phyloP scores from a whole-genome alignment of 202 grass and related monocot genomes.

The Panicum hallii region DNA sequence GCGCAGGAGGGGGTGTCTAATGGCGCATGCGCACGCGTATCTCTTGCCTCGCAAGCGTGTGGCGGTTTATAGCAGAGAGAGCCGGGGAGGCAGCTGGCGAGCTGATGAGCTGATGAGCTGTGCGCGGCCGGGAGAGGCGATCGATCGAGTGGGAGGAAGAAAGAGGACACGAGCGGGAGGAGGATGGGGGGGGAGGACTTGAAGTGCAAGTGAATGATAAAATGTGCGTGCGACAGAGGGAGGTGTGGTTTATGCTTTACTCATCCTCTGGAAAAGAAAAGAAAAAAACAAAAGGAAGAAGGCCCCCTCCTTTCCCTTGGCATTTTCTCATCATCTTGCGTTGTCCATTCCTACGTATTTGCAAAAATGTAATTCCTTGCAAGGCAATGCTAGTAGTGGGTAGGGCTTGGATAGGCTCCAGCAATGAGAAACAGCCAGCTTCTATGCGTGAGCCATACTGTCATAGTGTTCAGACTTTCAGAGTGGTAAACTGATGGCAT shows the following conservation, averaged over 20 bases:
- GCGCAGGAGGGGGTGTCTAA: neutral
- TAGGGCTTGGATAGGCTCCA: neutral
- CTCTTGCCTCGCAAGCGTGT: conserved; percentile 57
- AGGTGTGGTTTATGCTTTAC: conserved; percentile 77
- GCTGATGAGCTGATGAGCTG: neutral
- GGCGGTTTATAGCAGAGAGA: conserved; percentile 26
- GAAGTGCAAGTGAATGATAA: conserved; percentile 72
- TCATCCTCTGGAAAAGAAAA: conserved; percentile 51
- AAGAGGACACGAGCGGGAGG: neutral
- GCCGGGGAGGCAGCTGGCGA: neutral
- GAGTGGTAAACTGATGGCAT: too few relatives aligned
- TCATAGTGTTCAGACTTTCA: neutral
- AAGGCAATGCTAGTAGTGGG: neutral
- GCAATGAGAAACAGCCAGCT: neutral
- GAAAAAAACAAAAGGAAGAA: neutral
- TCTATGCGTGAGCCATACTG: neutral
- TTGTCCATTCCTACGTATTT: neutral
- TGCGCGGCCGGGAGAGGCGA: neutral
- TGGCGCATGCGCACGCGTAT: conserved; percentile 18
- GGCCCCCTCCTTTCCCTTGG: neutral
- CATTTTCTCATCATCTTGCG: conserved; percentile 36
- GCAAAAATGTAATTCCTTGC: neutral
- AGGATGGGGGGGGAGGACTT: conserved; percentile 42
- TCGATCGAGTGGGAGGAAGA: conserved; percentile 9
- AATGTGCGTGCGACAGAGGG: conserved; percentile 35